Evolutionary conservation across 2,329 filamentous ascomycete genomes (phyloP).

Genomic region (Bipolaris bicolor): DNA sequence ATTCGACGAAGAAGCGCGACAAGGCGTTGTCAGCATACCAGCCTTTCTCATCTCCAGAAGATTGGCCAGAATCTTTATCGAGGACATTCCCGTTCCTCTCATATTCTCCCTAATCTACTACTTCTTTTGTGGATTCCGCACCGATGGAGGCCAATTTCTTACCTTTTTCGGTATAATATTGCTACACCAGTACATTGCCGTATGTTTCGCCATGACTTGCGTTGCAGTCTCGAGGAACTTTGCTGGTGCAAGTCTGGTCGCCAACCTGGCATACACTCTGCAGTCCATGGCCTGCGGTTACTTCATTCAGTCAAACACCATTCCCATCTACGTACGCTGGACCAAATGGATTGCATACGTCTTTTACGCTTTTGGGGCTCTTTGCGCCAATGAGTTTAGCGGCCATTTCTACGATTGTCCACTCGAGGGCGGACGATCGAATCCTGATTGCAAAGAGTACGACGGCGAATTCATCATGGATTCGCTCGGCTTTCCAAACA

Average conservation of each 20-base stretch:
- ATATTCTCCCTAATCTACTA: slow-evolving; percentile 75
- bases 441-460: slow-evolving; percentile 71
- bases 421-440: slow-evolving; percentile 62
- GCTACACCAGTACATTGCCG: slow-evolving; percentile 74
- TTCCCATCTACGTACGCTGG: slow-evolving; percentile 80
- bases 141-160: slow-evolving; percentile 69
- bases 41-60: slow-evolving; percentile 74
- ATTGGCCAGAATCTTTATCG: slow-evolving; percentile 70
- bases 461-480: slow-evolving; percentile 72
- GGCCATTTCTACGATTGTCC: slow-evolving; percentile 77
- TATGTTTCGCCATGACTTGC: slow-evolving; percentile 72
- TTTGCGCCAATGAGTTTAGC: slow-evolving; percentile 75
- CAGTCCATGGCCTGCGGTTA: slow-evolving; percentile 78
- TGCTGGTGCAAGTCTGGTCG: slow-evolving; percentile 72
- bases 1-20: slow-evolving; percentile 76
- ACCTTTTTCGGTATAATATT: slow-evolving; percentile 73
- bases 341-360: slow-evolving; percentile 71
- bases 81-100: slow-evolving; percentile 75
- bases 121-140: slow-evolving; percentile 77
- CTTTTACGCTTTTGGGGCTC: slow-evolving; percentile 73
- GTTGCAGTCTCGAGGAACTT: slow-evolving; percentile 71
- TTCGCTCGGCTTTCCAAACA: slow-evolving; percentile 68
- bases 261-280: slow-evolving; percentile 73
- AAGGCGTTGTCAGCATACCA: slow-evolving; percentile 72
- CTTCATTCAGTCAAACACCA: slow-evolving; percentile 74